phyloP scores from a whole-genome alignment of 164 flowering plant genomes.

The Hamamelis virginiana region DNA sequence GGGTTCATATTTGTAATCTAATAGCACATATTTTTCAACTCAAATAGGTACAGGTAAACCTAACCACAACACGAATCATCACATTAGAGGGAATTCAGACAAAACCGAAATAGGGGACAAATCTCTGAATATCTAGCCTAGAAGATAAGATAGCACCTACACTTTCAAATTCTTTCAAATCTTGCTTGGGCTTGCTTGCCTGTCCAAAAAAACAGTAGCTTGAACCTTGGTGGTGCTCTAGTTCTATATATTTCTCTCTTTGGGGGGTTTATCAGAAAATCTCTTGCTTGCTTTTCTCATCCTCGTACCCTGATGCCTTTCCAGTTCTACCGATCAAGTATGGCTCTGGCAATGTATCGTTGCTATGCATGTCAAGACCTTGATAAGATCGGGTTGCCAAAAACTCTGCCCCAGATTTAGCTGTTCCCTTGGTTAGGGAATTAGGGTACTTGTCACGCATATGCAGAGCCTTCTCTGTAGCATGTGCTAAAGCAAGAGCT shows the following conservation, averaged over 20 bases:
- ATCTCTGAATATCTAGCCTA: not conserved
- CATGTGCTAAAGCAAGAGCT: conserved; percentile 47
- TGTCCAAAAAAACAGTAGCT: not conserved
- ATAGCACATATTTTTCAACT: not conserved
- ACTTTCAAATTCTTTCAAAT: too few species aligned
- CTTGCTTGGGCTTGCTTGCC: not conserved
- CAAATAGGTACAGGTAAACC: not conserved
- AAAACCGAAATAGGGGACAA: not conserved
- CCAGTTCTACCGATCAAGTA: conserved; percentile 72
- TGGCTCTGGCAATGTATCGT: conserved; percentile 39
- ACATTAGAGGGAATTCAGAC: not conserved
- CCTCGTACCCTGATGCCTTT: conserved; percentile 76
- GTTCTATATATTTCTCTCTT: not conserved
- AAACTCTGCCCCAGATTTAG: conserved; percentile 79
- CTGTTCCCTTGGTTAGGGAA: conserved; percentile 38
- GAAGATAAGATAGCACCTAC: too few species aligned
- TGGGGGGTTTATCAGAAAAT: not conserved
- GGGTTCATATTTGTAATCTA: too few species aligned
- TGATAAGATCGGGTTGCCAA: conserved; percentile 67
- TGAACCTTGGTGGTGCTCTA: not conserved
- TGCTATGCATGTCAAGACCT: conserved; percentile 65
- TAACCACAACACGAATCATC: not conserved
- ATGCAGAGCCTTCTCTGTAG: conserved; percentile 66
- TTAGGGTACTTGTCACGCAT: conserved; percentile 40
- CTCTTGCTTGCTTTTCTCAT: conserved; percentile 41